Conservation (phyloP, 2,329 filamentous ascomycete species). For the Penicillium sp. region DNA sequence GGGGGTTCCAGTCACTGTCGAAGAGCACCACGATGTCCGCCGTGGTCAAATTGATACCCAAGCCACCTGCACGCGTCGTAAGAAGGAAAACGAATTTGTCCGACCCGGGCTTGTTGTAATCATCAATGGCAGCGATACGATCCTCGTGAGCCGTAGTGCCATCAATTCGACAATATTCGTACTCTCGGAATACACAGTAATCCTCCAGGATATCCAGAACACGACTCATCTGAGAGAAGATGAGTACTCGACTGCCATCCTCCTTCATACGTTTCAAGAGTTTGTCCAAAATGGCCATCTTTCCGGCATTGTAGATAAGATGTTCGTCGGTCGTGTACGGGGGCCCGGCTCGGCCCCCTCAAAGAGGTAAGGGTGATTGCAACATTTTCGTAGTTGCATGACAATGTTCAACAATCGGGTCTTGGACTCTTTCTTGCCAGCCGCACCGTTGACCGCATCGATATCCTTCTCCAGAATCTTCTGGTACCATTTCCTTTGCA, state of each 20-base stretch:
- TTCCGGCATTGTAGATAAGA: constrained; percentile 84
- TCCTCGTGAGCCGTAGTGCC: constrained; percentile 96
- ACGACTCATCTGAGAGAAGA: constrained; percentile 99
- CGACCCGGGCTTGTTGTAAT: constrained; percentile 93
- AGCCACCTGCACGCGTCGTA: constrained; percentile 88
- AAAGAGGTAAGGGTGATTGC: constrained; percentile 96
- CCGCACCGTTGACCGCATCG: constrained; percentile 93
- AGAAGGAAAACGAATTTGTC: constrained; percentile 96
- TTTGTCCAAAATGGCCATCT: constrained; percentile 96
- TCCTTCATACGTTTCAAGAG: constrained; percentile 75
- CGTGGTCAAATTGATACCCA: constrained; percentile 92
- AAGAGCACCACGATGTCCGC: constrained; percentile 96
- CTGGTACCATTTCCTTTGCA: constrained; percentile 99
- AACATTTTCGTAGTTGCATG: constrained; percentile 98
- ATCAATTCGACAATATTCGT: constrained; percentile 95
- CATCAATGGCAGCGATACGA: constrained; percentile 93
- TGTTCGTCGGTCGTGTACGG: constrained; percentile 98
- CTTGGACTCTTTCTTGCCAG: constrained; percentile 95
- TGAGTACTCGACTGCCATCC: constrained; percentile 90
- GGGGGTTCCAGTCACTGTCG: constrained; percentile 98
- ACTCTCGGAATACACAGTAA: constrained; percentile 93
- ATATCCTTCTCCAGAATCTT: constrained; percentile 99
- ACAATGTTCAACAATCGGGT: constrained; percentile 96
- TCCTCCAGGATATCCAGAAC: constrained; percentile 94
- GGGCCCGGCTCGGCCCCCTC: constrained; percentile 95